These are phyloP conservation scores for Aspergillus sp. DNA, from an alignment of 2,329 filamentous ascomycete genomes.

Conservation along the genomic window DNA sequence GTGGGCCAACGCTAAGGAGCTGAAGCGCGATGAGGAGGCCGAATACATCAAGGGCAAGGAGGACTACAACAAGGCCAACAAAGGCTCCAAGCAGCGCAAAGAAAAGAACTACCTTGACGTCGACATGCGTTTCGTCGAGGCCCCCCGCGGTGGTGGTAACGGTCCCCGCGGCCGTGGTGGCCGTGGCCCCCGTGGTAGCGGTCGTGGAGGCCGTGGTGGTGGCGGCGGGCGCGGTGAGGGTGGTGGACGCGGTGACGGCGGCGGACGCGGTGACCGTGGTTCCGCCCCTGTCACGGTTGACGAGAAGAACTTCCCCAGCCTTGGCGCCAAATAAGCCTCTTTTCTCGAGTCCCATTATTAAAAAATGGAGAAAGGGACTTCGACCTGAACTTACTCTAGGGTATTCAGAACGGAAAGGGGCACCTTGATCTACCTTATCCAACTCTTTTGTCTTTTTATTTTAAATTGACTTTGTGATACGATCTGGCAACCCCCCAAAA, in stretches of 20 bases:
- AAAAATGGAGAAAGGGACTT: too few relatives aligned
- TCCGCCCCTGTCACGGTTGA: slow-evolving; percentile 30
- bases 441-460: too few relatives aligned
- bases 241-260: slow-evolving; percentile 18
- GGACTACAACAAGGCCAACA: slow-evolving; percentile 55
- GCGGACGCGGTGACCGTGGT: slow-evolving; percentile 14
- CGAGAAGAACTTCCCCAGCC: slow-evolving; percentile 41
- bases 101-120: slow-evolving; percentile 84
- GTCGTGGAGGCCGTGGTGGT: slow-evolving; percentile 15
- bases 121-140: slow-evolving; percentile 72
- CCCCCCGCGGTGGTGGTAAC: slow-evolving; percentile 36
- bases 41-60: slow-evolving; percentile 64
- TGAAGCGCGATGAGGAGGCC: slow-evolving; percentile 50
- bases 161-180: slow-evolving; percentile 31
- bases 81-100: slow-evolving; percentile 81
- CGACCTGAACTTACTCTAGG: too few relatives aligned
- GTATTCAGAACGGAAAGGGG: too few relatives aligned
- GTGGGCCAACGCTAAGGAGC: slow-evolving; percentile 74
- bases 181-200: slow-evolving; percentile 18
- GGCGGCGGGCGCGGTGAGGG: slow-evolving; percentile 39
- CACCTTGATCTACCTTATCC: too few relatives aligned
- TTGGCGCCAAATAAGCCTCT: slow-evolving; percentile 19
- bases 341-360: too few relatives aligned
- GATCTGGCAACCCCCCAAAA: too few relatives aligned
- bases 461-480: too few relatives aligned